Evolutionary conservation across 495 filamentous ascomycete species (phyloP).

Genomic region (Daldinia decipiens): DNA sequence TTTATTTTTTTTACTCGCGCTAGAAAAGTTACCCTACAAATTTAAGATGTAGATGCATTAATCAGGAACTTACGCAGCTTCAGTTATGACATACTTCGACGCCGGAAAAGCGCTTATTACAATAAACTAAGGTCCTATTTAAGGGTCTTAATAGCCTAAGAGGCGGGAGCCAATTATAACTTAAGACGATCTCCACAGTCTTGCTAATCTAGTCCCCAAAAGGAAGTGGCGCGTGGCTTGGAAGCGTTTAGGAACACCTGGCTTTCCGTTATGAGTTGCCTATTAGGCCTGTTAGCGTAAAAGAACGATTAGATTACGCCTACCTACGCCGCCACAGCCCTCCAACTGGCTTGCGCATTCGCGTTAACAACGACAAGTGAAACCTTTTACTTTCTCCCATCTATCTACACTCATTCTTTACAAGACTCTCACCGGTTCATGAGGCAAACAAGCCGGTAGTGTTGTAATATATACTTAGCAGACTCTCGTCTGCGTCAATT

Average conservation of each 20-base stretch:
- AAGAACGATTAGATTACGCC: constrained; percentile 20
- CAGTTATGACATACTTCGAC: neutral
- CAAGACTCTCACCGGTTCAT: constrained; percentile 11
- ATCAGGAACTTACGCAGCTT: neutral
- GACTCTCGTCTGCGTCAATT: constrained; percentile 17
- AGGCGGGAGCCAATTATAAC: constrained; percentile 18
- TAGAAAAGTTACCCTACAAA: neutral
- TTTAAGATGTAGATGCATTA: neutral
- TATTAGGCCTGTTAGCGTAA: constrained; percentile 10
- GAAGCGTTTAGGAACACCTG: constrained; percentile 40
- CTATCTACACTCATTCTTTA: constrained; percentile 3
- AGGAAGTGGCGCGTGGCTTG: constrained; percentile 28
- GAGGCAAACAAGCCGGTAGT: constrained; percentile 4
- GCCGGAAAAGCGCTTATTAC: neutral
- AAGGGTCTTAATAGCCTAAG: constrained; percentile 8
- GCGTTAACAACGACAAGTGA: neutral
- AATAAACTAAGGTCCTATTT: constrained; percentile 8
- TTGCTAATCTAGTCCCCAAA: constrained; percentile 12
- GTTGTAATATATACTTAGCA: constrained; percentile 24
- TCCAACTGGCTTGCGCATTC: constrained; percentile 7
- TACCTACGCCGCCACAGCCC: constrained; percentile 34
- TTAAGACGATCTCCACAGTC: constrained; percentile 26
- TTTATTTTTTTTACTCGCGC: neutral
- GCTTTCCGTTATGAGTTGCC: constrained; percentile 31
- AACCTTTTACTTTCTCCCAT: constrained; percentile 8